A percentile compares a stretch with the other conserved stretches of the same genome.
Conservation (phyloP, 176 grass and related monocot species). For the Lolium multiflorum region DNA sequence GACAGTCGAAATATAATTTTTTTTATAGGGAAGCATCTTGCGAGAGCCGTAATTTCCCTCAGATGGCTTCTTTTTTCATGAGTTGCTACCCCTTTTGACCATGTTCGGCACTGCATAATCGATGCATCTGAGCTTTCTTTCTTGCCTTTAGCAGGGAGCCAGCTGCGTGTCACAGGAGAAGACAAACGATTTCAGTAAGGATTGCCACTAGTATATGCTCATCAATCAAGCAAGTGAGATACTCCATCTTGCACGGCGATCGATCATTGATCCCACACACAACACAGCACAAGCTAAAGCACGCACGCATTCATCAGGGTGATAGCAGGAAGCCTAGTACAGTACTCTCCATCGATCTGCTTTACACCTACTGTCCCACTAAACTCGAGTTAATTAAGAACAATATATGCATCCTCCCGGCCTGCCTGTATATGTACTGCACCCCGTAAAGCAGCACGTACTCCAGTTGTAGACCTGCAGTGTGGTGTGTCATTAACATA, state of each 20-base stretch:
- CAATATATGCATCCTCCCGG: neutral
- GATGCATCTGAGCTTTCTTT: neutral
- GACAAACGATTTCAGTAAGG: neutral
- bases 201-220: neutral
- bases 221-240: conserved; percentile 6
- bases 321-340: neutral
- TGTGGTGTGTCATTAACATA: neutral
- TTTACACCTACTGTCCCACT: neutral
- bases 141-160: neutral
- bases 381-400: neutral
- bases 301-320: neutral
- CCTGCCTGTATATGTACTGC: neutral
- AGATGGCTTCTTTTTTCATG: neutral
- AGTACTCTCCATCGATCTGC: neutral
- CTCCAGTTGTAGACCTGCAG: neutral
- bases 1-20: too few relatives aligned
- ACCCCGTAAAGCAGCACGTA: neutral
- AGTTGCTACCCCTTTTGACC: neutral
- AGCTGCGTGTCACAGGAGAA: conserved; percentile 8
- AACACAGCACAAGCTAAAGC: neutral
- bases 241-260: neutral
- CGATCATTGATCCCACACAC: neutral
- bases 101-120: neutral
- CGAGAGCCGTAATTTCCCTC: too few relatives aligned
- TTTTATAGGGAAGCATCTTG: too few relatives aligned